Conservation (phyloP, 129 eudicot species). For the Pittosporum tobira region DNA sequence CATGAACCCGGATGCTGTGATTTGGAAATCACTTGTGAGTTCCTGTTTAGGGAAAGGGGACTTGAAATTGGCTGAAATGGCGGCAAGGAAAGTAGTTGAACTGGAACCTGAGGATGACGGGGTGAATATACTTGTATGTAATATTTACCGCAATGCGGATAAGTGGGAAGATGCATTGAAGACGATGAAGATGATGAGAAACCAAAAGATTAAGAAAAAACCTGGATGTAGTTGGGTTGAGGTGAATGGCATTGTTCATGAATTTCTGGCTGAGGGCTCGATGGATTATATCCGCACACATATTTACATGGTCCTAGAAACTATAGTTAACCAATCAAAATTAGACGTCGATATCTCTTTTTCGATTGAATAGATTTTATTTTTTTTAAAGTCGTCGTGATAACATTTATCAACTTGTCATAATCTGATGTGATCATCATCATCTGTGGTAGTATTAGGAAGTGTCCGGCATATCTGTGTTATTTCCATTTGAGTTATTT, state of each 20-base stretch:
- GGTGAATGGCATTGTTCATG: slow-evolving; percentile 57
- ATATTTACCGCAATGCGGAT: slow-evolving; percentile 27
- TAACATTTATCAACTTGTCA: too few species aligned
- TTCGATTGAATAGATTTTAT: background rate
- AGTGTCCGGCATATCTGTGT: too few species aligned
- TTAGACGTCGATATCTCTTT: background rate
- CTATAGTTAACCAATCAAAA: slow-evolving; percentile 19
- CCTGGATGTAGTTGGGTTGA: slow-evolving; percentile 83
- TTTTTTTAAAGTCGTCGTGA: too few species aligned
- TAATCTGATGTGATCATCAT: too few species aligned
- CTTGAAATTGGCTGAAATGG: slow-evolving; percentile 44
- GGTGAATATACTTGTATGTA: slow-evolving; percentile 50
- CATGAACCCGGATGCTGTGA: slow-evolving; percentile 60
- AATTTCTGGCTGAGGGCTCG: slow-evolving; percentile 42
- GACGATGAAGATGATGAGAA: slow-evolving; percentile 46
- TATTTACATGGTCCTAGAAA: slow-evolving; percentile 12
- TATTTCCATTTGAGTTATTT: too few species aligned
- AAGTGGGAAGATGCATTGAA: slow-evolving; percentile 53
- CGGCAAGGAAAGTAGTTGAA: slow-evolving; percentile 43
- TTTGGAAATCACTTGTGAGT: slow-evolving; percentile 59
- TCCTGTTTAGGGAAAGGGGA: slow-evolving; percentile 39
- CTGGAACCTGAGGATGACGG: slow-evolving; percentile 59
- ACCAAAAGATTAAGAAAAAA: slow-evolving; percentile 46
- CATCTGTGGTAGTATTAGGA: too few species aligned
- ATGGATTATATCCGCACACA: slow-evolving; percentile 10